Conservation (phyloP, 257 asterid genomes). For the Penstemon davidsonii region DNA sequence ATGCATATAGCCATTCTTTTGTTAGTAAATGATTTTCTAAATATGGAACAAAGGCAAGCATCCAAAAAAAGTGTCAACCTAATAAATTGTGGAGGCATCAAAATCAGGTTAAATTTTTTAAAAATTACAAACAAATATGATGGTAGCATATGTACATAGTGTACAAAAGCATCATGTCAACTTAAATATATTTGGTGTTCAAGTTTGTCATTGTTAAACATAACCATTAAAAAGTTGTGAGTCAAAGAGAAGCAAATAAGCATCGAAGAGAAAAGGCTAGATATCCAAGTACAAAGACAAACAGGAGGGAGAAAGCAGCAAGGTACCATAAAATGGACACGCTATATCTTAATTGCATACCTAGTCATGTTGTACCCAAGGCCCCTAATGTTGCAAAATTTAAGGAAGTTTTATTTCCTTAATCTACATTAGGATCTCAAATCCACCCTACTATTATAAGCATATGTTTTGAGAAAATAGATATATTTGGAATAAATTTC, state of each 20-base stretch:
- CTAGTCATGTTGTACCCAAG: neutral
- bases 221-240: neutral
- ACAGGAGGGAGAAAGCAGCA: neutral
- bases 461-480: constrained; percentile 10
- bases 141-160: neutral
- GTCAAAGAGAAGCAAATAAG: neutral
- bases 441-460: constrained; percentile 4
- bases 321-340: neutral
- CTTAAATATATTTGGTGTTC: neutral
- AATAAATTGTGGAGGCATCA: constrained; percentile 9
- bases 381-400: neutral
- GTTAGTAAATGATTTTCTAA: neutral
- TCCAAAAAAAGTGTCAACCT: neutral
- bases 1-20: constrained; percentile 2
- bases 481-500: neutral
- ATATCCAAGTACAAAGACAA: neutral
- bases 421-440: constrained; percentile 5
- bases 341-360: neutral
- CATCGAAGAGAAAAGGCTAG: neutral
- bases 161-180: neutral
- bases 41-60: constrained; percentile 17
- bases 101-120: neutral
- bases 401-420: neutral
- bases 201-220: neutral
- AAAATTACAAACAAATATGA: neutral